Percentiles rank a stretch among this genome's conserved stretches.
Evolutionary conservation across 441 rosid genomes (phyloP).

Genomic region (Eruca vesicaria): DNA sequence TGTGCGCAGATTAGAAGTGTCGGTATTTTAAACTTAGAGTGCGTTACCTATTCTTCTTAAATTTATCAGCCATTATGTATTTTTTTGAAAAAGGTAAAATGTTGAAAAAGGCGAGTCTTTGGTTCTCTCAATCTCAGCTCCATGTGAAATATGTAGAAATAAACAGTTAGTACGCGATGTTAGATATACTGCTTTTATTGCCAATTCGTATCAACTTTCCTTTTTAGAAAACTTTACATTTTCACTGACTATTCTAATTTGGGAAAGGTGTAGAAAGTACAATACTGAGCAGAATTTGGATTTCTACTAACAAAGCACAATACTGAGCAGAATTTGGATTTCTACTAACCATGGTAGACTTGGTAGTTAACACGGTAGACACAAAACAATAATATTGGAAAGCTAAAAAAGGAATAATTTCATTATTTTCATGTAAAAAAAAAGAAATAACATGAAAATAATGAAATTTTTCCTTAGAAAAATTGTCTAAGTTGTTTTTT

Average conservation of each 20-base stretch:
- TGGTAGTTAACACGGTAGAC: background rate
- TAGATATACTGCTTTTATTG: conserved; percentile 13
- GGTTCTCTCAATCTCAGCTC: background rate
- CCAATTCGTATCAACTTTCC: background rate
- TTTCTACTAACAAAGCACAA: background rate
- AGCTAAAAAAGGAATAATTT: background rate
- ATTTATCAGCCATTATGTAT: no score
- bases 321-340: background rate
- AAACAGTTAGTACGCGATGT: conserved; percentile 10
- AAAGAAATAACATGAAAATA: background rate
- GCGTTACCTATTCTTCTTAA: background rate
- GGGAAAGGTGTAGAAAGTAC: background rate
- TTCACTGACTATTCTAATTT: background rate
- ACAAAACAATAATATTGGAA: background rate
- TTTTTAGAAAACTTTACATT: background rate
- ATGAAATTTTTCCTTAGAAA: background rate
- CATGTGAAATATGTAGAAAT: background rate
- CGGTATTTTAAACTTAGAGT: background rate
- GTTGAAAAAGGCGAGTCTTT: background rate
- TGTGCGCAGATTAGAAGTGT: background rate
- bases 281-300: background rate
- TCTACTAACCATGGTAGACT: background rate
- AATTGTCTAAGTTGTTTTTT: no score
- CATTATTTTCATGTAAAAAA: no score
- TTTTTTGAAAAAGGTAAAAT: background rate